Base-by-base conservation (phyloP, 257 asterid species). In the Solanum chilense region DNA sequence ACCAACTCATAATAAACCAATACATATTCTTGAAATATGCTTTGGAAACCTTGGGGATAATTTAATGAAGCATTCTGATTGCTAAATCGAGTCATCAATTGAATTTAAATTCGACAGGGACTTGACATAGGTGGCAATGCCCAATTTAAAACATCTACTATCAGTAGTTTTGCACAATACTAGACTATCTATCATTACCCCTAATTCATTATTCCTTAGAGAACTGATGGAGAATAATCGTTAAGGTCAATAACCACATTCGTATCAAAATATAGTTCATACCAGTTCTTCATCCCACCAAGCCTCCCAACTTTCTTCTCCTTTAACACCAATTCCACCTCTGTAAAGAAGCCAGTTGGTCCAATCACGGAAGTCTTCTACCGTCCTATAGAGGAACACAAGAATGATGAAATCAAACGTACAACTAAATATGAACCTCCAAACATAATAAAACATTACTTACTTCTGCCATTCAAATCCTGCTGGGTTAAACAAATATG, bases 251-350 rank as follows among this genome's bases (percentile, higher is more conserved):
- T 52, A 52, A 71, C 58, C 77, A 70, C 4, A 42, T 29, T 9
- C 42, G 21, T 86, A 25, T 47, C 23, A 45, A 77, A 84, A 58
- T 13, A 60, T 85, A 87, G 68, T 42, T 33, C 90, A 76, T 97
- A 97, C 99, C 98, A 97, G 92, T 92, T 97, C 98, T 89, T 95
- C 99, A 91, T 97, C 99, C 99, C 99, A 97, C 99, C 98, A 97
- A 85, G 99, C 99, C 91, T 97, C 99, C 99, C 99, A 96, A 93
- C 99, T 97, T 94, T 97, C 99, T 91, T 93, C 96, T 69, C 99
- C 99, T 92, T 93, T 97, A 86, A 97, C 99, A 88, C 99, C 99
- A 89, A 97, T 97, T 88, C 99, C 99, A 88, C 99, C 99, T 90
- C 99, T 92, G 89, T 97, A 97, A 77, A 97, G 93, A 86, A 97